These are phyloP conservation scores for Talinum fruticosum DNA, from an alignment of 148 eudicot species.

Conservation along the genomic window DNA sequence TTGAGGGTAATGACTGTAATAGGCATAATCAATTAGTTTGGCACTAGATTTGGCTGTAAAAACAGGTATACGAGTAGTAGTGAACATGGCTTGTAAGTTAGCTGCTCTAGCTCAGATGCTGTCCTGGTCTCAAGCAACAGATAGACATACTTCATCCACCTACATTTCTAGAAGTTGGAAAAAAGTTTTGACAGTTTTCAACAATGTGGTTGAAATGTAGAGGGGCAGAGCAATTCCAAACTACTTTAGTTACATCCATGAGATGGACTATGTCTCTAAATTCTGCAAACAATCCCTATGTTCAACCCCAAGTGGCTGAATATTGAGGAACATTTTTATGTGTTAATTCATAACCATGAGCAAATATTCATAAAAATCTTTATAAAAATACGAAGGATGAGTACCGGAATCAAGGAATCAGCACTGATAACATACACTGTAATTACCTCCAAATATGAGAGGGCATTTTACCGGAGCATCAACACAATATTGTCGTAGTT, in stretches of 20 bases:
- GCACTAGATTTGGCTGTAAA: neutral
- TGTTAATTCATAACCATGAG: neutral
- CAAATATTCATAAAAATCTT: neutral
- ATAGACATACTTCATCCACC: neutral
- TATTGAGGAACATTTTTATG: neutral
- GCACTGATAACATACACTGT: neutral
- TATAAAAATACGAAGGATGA: neutral
- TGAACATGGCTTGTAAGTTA: neutral
- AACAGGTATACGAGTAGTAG: conserved; percentile 1
- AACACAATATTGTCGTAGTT: conserved; percentile 63
- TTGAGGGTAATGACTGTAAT: neutral
- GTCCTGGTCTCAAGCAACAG: neutral
- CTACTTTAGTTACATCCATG: neutral
- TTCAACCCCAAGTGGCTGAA: neutral
- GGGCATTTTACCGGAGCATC: conserved; percentile 84
- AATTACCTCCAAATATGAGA: conserved; percentile 87
- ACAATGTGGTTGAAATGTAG: neutral
- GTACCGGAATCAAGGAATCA: neutral
- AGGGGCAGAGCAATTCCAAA: neutral
- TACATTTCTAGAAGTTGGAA: neutral
- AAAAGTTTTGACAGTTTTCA: neutral
- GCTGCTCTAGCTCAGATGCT: neutral
- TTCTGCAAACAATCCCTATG: neutral
- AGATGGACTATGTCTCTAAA: neutral
- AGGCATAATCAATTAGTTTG: neutral